Evolutionary conservation across 495 filamentous ascomycete species (phyloP).

Genomic region (Podospora fimiseda): DNA sequence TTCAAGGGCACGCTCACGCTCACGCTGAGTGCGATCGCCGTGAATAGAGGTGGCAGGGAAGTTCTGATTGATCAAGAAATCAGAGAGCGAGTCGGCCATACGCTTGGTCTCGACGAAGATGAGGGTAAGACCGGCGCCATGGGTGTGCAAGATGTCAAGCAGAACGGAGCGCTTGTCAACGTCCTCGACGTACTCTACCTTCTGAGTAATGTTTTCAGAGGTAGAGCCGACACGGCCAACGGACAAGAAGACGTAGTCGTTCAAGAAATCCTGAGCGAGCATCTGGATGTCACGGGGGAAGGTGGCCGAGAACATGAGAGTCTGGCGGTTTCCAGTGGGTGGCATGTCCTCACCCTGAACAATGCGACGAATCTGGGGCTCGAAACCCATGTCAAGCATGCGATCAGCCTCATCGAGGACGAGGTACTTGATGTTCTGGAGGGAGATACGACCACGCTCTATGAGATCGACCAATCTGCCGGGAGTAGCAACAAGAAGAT

Average conservation of each 20-base stretch:
- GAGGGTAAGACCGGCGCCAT: conserved; percentile 82
- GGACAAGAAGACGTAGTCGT: conserved; percentile 97
- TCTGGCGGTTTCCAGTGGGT: conserved; percentile 73
- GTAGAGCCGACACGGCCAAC: conserved; percentile 99
- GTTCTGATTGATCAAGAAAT: conserved; percentile 95
- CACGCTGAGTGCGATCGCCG: conserved; percentile 94
- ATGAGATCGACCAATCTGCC: conserved; percentile 96
- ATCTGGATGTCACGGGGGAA: conserved; percentile 99
- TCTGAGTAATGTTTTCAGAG: conserved; percentile 98
- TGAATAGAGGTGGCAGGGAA: conserved; percentile 99
- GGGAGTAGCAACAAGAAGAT: conserved; percentile 93
- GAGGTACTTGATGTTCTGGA: conserved; percentile 97
- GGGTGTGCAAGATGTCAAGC: conserved; percentile 93
- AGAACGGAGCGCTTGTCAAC: conserved; percentile 95
- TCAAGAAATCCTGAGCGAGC: conserved; percentile 95
- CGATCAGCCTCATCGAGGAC: conserved; percentile 98
- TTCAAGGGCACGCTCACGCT: conserved; percentile 95
- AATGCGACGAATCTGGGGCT: conserved; percentile 97
- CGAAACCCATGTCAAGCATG: conserved; percentile 99
- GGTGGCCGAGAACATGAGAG: conserved; percentile 99
- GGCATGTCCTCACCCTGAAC: conserved; percentile 99
- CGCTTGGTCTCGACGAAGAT: conserved; percentile 99
- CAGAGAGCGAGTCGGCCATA: conserved; percentile 95
- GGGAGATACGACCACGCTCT: conserved; percentile 95
- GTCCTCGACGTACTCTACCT: conserved; percentile 97